Conservation (phyloP, 768 basidiomycete genomes). For the Lactifluus hygrophoroides region DNA sequence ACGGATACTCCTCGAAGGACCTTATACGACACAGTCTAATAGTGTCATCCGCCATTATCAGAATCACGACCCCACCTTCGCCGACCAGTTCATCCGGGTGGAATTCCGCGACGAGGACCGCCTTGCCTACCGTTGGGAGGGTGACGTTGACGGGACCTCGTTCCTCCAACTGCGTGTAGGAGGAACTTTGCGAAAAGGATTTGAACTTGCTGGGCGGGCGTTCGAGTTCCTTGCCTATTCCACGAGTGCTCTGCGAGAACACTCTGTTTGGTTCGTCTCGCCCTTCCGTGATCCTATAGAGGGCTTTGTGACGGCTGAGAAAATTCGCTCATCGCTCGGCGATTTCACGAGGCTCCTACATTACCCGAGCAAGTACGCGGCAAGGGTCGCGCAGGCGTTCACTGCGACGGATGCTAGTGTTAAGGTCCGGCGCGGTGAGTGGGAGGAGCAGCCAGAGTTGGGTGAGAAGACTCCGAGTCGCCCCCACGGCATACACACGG, state of each 20-base stretch:
- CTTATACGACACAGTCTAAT: background rate
- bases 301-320: background rate
- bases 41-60: background rate
- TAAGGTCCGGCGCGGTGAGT: too few species aligned
- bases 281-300: background rate
- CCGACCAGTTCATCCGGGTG: background rate
- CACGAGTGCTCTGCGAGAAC: background rate
- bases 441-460: too few species aligned
- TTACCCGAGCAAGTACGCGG: background rate
- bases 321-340: background rate
- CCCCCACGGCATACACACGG: too few species aligned
- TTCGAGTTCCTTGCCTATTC: background rate
- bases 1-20: background rate
- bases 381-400: background rate
- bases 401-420: background rate
- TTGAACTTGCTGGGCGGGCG: background rate
- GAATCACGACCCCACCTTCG: background rate
- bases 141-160: background rate
- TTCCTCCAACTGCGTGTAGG: background rate
- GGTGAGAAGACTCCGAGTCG: too few species aligned
- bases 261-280: background rate
- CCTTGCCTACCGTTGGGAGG: background rate
- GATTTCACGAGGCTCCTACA: background rate
- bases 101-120: background rate
- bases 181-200: background rate